phyloP scores from a whole-genome alignment of 1,139 yeast species.

The Sugiyamaella grinbergsii region DNA sequence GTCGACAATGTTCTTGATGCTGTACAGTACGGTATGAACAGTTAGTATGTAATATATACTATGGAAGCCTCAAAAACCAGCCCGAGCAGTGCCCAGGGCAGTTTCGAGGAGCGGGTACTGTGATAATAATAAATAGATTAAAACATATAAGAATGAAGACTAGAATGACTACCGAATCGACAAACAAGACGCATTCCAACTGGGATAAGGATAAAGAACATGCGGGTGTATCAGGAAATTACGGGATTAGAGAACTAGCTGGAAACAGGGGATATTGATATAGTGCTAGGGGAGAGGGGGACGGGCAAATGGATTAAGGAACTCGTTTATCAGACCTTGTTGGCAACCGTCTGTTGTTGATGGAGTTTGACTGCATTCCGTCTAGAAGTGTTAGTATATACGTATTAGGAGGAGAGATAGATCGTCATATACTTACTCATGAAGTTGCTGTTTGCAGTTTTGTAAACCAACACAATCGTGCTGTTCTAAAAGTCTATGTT shows the following conservation, averaged over 20 bases:
- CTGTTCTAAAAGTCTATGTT: conserved; percentile 83
- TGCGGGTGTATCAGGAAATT: conserved; percentile 16
- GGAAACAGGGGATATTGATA: not conserved
- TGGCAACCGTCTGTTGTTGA: conserved; percentile 49
- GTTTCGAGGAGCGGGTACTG: not conserved
- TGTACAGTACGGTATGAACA: conserved; percentile 35
- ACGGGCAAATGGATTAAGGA: not conserved
- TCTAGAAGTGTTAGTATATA: conserved; percentile 17
- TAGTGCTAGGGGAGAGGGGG: not conserved
- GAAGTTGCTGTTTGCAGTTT: conserved; percentile 78
- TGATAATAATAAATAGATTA: conserved; percentile 19
- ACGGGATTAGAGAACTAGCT: conserved; percentile 4
- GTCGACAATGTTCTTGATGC: conserved; percentile 46
- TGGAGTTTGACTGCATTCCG: conserved; percentile 49
- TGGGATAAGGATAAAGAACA: conserved; percentile 6
- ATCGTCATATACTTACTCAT: conserved; percentile 43
- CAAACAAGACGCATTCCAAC: conserved; percentile 15
- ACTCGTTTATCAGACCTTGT: conserved; percentile 42
- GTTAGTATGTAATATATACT: too few relatives aligned
- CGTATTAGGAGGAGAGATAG: not conserved
- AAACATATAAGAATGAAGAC: conserved; percentile 16
- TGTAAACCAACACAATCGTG: conserved; percentile 80
- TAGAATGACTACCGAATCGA: conserved; percentile 13
- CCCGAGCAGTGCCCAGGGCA: conserved; percentile 5
- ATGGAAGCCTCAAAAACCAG: too few relatives aligned